Base-by-base conservation (phyloP, 2,329 filamentous ascomycete species). In the Rasamsonia emersonii region DNA sequence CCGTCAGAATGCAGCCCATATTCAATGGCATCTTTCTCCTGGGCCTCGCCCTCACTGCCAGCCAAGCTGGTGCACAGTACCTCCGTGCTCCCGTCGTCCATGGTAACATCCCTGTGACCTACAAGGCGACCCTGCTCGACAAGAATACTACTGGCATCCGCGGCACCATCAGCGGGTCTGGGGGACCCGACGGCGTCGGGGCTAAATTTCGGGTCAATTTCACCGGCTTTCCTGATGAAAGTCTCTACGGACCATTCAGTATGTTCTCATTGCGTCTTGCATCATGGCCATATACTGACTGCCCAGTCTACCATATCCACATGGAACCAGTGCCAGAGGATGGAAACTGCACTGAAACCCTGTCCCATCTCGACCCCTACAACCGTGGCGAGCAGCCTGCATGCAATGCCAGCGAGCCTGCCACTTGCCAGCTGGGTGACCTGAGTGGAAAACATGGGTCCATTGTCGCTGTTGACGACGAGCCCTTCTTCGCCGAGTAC, bases 351-450 rank as follows among this genome's bases (percentile, higher is more conserved):
- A 80, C 73, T 30, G 56, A 57, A 4, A 79, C 83, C 1, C 64
- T 73, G 3, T 73, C 65, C 2, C 83, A 89, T 49, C 70, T 86
- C 9, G 81, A 88, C 49, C 82, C 83, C 11, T 83, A 70, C 54
- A 52, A 67, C 30, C 77, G 79, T 30, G 75, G 75, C 41, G 75
- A 85, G 49, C 58, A 57, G 2, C 64, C 76, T 4, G 46, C 69
- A 4, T 89, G 83, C 59, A 66, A 85, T 48, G 21, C 59, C 8
- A 45, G 52, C 7, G 50, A 61, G 5, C 78, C 78, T 5, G 58
- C 71, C 39, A 77, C 73, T 7, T 91, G 83, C 63, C 75, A 89
- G 59, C 74, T 83, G 8, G 83, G 84, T 42, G 83, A 89, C 53
- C 65, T 86, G 35, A 73, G 74, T 45, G 83, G 83, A 51, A 89